Base-by-base conservation (phyloP, 441 rosid genomes). In the Daphne laureola region DNA sequence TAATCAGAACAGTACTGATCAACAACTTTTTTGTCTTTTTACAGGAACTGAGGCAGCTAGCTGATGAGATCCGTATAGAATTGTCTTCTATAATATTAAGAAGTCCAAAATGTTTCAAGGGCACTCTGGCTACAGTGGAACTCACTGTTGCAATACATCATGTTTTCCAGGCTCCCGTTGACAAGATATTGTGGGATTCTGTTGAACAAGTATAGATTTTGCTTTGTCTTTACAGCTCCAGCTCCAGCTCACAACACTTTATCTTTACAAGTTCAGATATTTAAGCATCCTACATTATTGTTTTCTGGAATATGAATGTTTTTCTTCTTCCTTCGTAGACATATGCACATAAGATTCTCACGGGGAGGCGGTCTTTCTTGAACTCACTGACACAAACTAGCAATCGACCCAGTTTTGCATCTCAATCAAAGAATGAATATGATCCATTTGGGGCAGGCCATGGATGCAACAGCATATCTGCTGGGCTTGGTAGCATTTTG, bases 401-500 rank as follows among this genome's bases (percentile, higher is more conserved):
- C 49, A 84, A 90, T 54, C 73, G 73, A 57, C 83, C 96, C 56
- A 78, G 80, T 25, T 81, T 58, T 67, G 77, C 87, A 43, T 77
- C 82, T 51, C 81, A 72, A 36, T 74, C 76, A 50, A 91, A 80
- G 66, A 86, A 95, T 59, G 89, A 79, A 69, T 88, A 78, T 58
- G 96, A 91, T 73, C 78, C 95, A 18, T 91, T 91, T 78, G 92
- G 89, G 46, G 72, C 84, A 3, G 91, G 82, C 17, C 98, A 91
- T 76, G 95, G 98, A 46, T 91, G 95, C 78, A 91, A 74, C 67
- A 86, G 96, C 61, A 62, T 88, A 45, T 91, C 95, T 59, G 96
- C 98, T 72, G 96, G 96, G 52, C 84, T 91, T 31, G 98, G 96
- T 91, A 83, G 62, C 53, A 13, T 66, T 73, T 27, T 6, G 6